Evolutionary conservation across 176 grass and related monocot species (phyloP), one percentile per base, ranked within the genome.

Genomic region (Stipa capillata): DNA sequence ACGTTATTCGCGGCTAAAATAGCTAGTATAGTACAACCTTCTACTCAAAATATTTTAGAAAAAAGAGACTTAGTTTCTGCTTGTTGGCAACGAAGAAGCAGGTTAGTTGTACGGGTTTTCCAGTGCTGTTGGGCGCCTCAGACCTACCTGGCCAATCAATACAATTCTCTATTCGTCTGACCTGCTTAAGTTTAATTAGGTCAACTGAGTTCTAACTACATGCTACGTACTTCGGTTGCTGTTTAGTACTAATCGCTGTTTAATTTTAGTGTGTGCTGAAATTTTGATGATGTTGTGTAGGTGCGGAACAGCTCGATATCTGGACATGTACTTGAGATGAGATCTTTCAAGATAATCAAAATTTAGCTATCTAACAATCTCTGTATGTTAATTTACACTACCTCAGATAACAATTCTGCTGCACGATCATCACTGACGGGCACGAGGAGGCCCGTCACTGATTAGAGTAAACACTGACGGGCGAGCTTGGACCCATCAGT

Each of bases 121-220:
- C 63, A 45, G 43, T 84, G 82, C 82, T 75, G 87, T 89, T 84
- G 87, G 81, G 82, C 82, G 51, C 69, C 76, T 80, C 51, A 84
- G 45, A 89, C 76, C 82, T 69, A 89, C 81, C 81, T 44, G 81
- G 25, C 42, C 51, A 69, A 68, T 79, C 59, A 49, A 39, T 43
- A 40, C 27, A 73, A 5, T 84, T 79, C 52, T 79, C 40, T 83
- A 65, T 66, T 66, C 17, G 13, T 23, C 23, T 65, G 29, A 23
- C 9, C 29, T 50, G 21, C 28, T 40, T n/a, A 65, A 74, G 51
- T 32, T 57, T 66, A 69, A 54, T 69, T 77, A 37, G 36, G 79
- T 87, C 79, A 82, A 53, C 21, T 31, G 56, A 60, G 73, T 39
- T 82, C 28, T 71, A 82, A 55, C 73, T 37, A 52, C 12, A 45